Base-by-base conservation (phyloP, 2,329 filamentous ascomycete genomes). In the Chrysosporium queenslandicum region DNA sequence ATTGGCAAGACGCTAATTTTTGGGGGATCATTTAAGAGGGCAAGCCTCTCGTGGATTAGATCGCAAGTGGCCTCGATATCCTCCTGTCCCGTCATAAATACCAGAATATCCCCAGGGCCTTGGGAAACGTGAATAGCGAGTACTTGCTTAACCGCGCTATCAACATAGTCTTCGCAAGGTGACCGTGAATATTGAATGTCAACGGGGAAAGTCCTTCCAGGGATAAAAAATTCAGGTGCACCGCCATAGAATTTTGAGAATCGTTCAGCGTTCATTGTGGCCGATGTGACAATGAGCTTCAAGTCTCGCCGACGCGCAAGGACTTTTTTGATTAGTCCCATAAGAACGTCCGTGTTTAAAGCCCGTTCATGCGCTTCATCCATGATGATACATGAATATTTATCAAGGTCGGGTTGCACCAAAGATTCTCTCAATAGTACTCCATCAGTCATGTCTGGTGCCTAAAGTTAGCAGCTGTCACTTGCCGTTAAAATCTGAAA, bases 41-140 rank as follows among this genome's bases (percentile, higher is more conserved):
- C 85, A 14, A 98, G 75, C 40, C 92, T 79, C 65, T 96, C 91
- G 51, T 87, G 87, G 2, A 97, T 79, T 18, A 97, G 75, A 64
- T 98, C 92, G 65, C 92, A 98, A 0, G 94, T 98, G 39, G 86
- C 86, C 68, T 98, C 92, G 56, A 98, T 98, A 64, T 98, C 92
- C 70, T 98, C 94, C 67, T 97, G 92, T 9, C 92, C 92, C 0
- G 94, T 98, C 92, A 98, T 98, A 69, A 98, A 98, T 7, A 98
- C 91, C 7, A 98, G 74, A 52, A 98, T 97, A 69, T 98, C 92
- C 11, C 92, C 92, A 0, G 82, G 71, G 0, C 87, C 87, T 76
- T 97, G 94, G 0, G 90, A 95, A 9, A 98, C 90, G 62, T 98
- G 92, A 48, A 98, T 97, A 1, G 89, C 85, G 43, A 98, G 77